Conservation (phyloP, 2,329 filamentous ascomycete genomes). For the Dothistroma septosporum region DNA sequence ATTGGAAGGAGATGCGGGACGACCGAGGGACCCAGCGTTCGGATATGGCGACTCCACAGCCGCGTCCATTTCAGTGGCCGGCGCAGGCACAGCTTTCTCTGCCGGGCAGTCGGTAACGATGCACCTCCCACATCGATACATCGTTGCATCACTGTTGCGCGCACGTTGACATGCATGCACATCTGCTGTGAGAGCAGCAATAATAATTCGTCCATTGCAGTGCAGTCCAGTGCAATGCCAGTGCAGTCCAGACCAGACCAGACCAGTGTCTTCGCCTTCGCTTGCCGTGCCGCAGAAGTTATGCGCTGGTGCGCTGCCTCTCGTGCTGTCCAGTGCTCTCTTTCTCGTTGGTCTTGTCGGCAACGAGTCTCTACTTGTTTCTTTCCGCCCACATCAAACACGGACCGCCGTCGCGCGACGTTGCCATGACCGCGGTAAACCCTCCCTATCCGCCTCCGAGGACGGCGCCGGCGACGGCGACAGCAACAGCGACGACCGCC, state of each 20-base stretch:
- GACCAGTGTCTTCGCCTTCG: background rate
- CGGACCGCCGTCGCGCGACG: background rate
- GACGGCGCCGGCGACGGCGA: background rate
- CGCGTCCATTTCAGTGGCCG: no score
- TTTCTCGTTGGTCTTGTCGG: background rate
- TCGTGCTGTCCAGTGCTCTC: background rate
- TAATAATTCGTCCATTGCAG: no score
- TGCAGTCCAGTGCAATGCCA: no score
- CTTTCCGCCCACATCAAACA: background rate
- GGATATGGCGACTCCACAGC: no score
- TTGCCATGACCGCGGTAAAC: background rate
- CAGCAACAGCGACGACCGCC: conserved; percentile 1
- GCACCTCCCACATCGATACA: no score
- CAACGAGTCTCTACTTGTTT: background rate
- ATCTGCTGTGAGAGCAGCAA: no score
- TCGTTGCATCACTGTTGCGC: no score
- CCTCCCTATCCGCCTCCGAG: conserved; percentile 5
- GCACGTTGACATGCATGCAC: no score
- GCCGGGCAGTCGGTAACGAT: no score
- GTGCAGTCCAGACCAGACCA: no score
- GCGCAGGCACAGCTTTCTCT: no score
- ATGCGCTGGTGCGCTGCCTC: background rate
- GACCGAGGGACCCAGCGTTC: background rate
- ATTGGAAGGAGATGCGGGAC: background rate
- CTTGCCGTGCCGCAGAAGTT: background rate